These are phyloP conservation scores for Pseudocercospora eumusae DNA, from an alignment of 2,329 filamentous ascomycete genomes.

Conservation along the genomic window DNA sequence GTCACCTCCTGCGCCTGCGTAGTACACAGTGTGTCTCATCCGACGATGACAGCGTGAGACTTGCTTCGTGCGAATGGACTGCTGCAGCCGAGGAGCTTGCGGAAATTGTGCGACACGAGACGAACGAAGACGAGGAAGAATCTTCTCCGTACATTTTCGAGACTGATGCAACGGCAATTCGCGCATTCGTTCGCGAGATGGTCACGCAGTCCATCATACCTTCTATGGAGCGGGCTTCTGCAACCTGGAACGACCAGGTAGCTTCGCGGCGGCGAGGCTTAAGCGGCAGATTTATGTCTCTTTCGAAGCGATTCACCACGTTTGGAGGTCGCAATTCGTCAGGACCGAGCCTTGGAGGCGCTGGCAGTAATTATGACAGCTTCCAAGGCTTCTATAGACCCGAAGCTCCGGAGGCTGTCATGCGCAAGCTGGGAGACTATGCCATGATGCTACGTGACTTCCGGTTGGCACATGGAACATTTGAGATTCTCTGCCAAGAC, in stretches of 20 bases:
- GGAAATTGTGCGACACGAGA: conserved; percentile 56
- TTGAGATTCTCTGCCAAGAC: conserved; percentile 84
- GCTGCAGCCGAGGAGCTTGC: conserved; percentile 81
- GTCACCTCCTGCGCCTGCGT: conserved; percentile 82
- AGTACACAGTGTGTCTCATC: conserved; percentile 83
- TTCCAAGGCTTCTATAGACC: conserved; percentile 78
- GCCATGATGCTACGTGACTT: conserved; percentile 96
- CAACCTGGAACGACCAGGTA: conserved; percentile 96
- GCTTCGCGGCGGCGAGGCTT: conserved; percentile 86
- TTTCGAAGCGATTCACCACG: conserved; percentile 85
- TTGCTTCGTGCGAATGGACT: conserved; percentile 85
- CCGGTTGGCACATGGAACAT: conserved; percentile 88
- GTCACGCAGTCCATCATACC: conserved; percentile 93
- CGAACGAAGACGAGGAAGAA: conserved; percentile 69
- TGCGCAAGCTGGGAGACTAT: conserved; percentile 92
- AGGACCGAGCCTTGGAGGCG: conserved; percentile 47
- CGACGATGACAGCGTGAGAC: conserved; percentile 83
- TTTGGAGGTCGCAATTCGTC: conserved; percentile 69
- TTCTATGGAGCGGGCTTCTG: conserved; percentile 89
- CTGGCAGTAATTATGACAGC: conserved; percentile 73
- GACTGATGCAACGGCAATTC: conserved; percentile 84
- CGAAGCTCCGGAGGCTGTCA: conserved; percentile 81
- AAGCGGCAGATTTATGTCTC: conserved; percentile 87
- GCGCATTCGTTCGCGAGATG: conserved; percentile 88
- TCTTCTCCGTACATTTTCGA: conserved; percentile 82